phyloP scores from a whole-genome alignment of 1,284 basidiomycete species.

The Gymnopus androsaceus region DNA sequence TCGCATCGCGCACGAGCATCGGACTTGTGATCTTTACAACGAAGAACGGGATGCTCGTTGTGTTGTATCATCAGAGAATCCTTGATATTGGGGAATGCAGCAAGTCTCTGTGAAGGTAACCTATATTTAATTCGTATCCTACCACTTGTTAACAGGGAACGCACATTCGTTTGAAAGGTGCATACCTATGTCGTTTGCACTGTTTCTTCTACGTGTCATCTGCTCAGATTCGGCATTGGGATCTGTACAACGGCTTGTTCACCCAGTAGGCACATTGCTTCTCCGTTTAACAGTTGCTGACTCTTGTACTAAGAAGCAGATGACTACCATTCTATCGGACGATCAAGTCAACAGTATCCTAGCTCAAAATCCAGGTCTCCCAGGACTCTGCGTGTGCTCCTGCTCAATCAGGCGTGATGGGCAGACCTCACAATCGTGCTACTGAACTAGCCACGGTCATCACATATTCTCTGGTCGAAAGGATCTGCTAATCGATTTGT shows the following conservation, averaged over 20 bases:
- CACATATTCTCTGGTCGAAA: too few relatives aligned
- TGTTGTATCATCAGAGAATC: conserved; percentile 56
- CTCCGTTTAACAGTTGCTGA: not conserved
- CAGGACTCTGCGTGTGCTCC: conserved; percentile 35
- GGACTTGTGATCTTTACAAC: too few relatives aligned
- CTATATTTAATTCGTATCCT: not conserved
- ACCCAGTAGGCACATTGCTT: conserved; percentile 44
- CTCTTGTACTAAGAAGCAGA: conserved; percentile 54
- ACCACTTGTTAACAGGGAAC: conserved; percentile 40
- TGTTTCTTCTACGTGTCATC: not conserved
- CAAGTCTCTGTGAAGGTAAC: conserved; percentile 27
- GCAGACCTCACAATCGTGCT: conserved; percentile 51
- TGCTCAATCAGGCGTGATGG: conserved; percentile 62
- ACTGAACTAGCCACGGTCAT: conserved; percentile 50
- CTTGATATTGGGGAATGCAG: conserved; percentile 58
- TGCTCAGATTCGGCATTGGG: conserved; percentile 57
- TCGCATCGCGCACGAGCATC: too few relatives aligned
- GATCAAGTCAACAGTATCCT: conserved; percentile 26
- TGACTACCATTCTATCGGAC: conserved; percentile 48
- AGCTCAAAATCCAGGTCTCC: too few relatives aligned
- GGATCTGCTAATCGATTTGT: too few relatives aligned
- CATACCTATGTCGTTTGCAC: conserved; percentile 4
- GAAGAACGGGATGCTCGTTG: conserved; percentile 50
- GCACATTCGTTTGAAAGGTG: conserved; percentile 55
- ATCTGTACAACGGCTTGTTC: conserved; percentile 64